Percentiles rank a stretch among this genome's conserved stretches.
Evolutionary conservation across 768 basidiomycete species (phyloP).

Genomic region (Serpula lacrymans): DNA sequence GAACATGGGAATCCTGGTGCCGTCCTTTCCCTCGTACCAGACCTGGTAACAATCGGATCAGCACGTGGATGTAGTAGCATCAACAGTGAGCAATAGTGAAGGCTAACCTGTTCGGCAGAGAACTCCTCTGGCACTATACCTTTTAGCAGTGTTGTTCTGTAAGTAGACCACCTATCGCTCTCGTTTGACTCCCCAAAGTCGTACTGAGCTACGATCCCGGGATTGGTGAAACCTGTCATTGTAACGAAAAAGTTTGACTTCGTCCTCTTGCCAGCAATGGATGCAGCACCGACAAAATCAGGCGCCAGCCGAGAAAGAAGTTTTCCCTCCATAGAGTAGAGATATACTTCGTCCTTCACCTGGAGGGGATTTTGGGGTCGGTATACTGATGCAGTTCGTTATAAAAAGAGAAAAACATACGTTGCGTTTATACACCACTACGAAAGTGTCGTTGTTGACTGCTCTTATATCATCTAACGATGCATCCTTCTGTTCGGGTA

Average conservation of each 20-base stretch:
- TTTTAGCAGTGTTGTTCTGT: conserved; percentile 52
- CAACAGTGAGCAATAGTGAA: neutral
- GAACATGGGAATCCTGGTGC: conserved; percentile 82
- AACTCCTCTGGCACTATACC: conserved; percentile 70
- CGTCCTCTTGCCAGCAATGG: conserved; percentile 46
- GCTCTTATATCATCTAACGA: conserved; percentile 48
- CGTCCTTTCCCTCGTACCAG: conserved; percentile 79
- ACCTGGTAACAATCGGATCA: conserved; percentile 37
- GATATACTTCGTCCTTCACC: conserved; percentile 80
- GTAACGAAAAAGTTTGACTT: conserved; percentile 62
- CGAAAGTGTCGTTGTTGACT: conserved; percentile 55
- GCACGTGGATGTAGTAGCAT: neutral
- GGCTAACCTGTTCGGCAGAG: conserved; percentile 54
- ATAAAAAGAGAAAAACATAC: conserved; percentile 35
- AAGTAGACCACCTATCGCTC: conserved; percentile 58
- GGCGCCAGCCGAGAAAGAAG: conserved; percentile 53
- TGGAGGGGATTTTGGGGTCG: conserved; percentile 18
- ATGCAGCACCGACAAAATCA: conserved; percentile 66
- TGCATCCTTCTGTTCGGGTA: conserved; percentile 66
- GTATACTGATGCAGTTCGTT: neutral
- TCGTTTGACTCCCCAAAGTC: conserved; percentile 42
- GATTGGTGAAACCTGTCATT: conserved; percentile 67
- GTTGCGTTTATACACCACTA: conserved; percentile 66
- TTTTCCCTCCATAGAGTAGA: conserved; percentile 57
- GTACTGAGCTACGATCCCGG: conserved; percentile 62